Conservation (phyloP, 2,329 filamentous ascomycete genomes). For the Aureobasidium leucospermi region DNA sequence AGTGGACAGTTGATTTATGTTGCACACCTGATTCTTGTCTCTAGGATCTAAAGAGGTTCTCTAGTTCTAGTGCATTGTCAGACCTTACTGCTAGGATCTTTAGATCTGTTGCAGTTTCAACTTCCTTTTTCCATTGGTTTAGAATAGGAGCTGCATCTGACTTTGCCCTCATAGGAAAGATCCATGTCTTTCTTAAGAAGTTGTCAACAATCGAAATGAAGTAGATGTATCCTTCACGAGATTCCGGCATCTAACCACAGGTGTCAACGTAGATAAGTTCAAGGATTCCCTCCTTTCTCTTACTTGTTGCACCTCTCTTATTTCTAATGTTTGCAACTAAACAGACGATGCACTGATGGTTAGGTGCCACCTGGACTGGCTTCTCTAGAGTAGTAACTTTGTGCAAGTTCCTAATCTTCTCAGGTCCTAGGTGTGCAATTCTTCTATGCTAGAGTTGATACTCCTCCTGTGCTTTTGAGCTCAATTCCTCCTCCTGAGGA, state of each 20-base stretch:
- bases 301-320: too few relatives aligned
- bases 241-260: neutral
- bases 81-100: neutral
- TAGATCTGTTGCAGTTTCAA: neutral
- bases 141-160: neutral
- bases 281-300: neutral
- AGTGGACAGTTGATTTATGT: neutral
- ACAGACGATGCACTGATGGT: too few relatives aligned
- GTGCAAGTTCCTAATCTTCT: too few relatives aligned
- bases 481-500: too few relatives aligned
- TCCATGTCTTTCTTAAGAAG: neutral
- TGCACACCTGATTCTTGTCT: neutral
- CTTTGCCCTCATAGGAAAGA: neutral
- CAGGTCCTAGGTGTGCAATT: too few relatives aligned
- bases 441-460: too few relatives aligned
- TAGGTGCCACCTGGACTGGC: too few relatives aligned
- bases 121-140: neutral
- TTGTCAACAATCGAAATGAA: neutral
- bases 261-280: neutral
- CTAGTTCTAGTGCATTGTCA: neutral
- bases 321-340: too few relatives aligned
- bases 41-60: neutral
- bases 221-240: neutral
- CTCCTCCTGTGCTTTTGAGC: too few relatives aligned
- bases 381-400: too few relatives aligned